Conservation (phyloP, 345 rosid species). For the Raphanus sativus region DNA sequence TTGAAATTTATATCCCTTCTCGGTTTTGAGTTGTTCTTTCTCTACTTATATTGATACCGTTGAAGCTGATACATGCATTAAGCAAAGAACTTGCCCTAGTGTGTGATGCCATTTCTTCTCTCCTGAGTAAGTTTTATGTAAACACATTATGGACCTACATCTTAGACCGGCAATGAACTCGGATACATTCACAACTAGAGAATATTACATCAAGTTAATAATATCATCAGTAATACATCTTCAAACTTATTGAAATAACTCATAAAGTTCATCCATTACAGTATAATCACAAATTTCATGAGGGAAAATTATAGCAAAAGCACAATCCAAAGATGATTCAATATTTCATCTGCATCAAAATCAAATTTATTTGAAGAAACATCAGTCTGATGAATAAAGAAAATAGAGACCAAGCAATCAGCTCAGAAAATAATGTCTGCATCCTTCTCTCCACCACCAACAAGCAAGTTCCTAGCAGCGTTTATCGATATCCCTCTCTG, state of each 20-base stretch:
- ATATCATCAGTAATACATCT: neutral
- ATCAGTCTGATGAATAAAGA: neutral
- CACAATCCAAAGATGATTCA: neutral
- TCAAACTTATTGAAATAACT: neutral
- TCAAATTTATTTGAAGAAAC: neutral
- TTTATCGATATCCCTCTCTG: constrained; percentile 63
- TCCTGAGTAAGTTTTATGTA: neutral
- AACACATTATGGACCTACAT: neutral
- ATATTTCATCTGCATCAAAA: neutral
- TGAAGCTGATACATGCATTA: neutral
- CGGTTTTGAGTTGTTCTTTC: neutral
- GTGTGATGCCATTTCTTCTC: neutral
- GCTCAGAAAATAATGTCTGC: constrained; percentile 78
- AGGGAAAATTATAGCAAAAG: neutral
- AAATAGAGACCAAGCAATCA: neutral
- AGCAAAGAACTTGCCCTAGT: neutral
- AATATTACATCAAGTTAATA: neutral
- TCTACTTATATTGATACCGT: neutral
- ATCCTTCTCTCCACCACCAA: constrained; percentile 60
- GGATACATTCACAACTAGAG: neutral
- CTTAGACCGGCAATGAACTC: neutral
- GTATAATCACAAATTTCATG: neutral
- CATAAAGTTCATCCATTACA: neutral
- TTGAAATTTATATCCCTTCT: neutral
- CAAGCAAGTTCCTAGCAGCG: constrained; percentile 61